Evolutionary conservation across 2,329 filamentous ascomycete genomes (phyloP).

Genomic region (Ascochyta pisi): DNA sequence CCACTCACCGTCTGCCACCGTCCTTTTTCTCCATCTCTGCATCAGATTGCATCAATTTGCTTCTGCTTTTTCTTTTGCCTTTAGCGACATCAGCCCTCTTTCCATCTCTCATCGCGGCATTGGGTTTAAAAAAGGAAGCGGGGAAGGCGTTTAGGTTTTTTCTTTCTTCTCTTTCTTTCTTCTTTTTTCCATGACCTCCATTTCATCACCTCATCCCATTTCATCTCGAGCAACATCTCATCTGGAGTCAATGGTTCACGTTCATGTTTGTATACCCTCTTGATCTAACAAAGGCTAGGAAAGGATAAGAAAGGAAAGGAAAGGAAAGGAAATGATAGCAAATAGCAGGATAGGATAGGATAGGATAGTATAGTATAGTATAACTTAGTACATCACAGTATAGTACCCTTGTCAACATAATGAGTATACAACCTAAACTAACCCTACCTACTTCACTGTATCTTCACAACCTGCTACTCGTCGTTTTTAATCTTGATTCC

Average conservation of each 20-base stretch:
- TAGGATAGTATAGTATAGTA: not conserved
- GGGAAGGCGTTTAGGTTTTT: not conserved
- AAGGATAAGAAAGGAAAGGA: no score
- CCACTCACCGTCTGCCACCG: not conserved
- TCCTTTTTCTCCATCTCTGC: not conserved
- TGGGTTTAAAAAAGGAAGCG: not conserved
- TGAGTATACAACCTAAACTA: not conserved
- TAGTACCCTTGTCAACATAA: not conserved
- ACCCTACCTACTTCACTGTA: no score
- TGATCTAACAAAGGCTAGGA: no score
- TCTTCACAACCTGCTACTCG: no score
- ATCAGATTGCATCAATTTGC: not conserved
- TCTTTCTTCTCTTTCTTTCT: not conserved
- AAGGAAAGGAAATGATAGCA: no score
- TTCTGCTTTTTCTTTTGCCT: not conserved
- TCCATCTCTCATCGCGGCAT: not conserved
- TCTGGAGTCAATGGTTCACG: not conserved
- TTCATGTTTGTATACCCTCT: not conserved
- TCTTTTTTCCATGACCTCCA: no score
- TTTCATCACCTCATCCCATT: no score
- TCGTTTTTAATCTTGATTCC: no score
- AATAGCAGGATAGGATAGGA: no score
- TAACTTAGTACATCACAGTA: no score
- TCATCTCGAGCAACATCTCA: no score
- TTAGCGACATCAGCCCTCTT: conserved; percentile 1